Base-by-base conservation (phyloP, 768 basidiomycete species). In the Boletus fagicola region DNA sequence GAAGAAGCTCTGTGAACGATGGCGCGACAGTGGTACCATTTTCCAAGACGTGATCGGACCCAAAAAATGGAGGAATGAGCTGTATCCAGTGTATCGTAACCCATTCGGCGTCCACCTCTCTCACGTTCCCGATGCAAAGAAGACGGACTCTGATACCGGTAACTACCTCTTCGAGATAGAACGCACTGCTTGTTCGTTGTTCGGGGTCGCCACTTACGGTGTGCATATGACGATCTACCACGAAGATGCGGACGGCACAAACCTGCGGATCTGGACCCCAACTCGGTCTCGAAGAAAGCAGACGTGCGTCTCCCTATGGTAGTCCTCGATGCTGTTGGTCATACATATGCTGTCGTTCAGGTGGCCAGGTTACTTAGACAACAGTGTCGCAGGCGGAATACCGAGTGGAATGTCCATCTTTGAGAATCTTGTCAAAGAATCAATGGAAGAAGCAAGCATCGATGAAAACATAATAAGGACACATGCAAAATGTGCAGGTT, bases 361-460 rank as follows among this genome's bases (percentile, higher is more conserved):
- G 33, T 97, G 86, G 81, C 93, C 94, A 6, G 87, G 91, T 2
- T 84, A 80, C 63, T 79, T 97, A 18, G 96, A 98, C 67, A 98
- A 98, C 71, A 87, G 83, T 36, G 90, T 91, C 43, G 94, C 94
- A 4, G 96, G 96, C 0, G 96, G 96, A 3, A 94, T 96, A 33
- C 85, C 93, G 0, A 84, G 87, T 20, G 92, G 94, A 1, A 85
- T 88, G 75, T 67, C 80, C 0, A 72, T 82, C 4, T 83, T 90
- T 48, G 88, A 94, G 48, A 80, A 85, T 2, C 75, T 98, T 44
- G 80, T 95, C 38, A 97, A 96, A 68, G 96, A 98, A 71, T 88
- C 91, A 53, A 87, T 84, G 79, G 96, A 98, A 68, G 96, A 99
- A 71, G 96, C 94, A 2, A 92, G 87, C 62, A 77, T 98, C 24